A percentile compares a stretch with the other conserved stretches of the same genome.
Evolutionary conservation across 495 filamentous ascomycete genomes (phyloP).

Genomic region (Evansstolkia leycettana): DNA sequence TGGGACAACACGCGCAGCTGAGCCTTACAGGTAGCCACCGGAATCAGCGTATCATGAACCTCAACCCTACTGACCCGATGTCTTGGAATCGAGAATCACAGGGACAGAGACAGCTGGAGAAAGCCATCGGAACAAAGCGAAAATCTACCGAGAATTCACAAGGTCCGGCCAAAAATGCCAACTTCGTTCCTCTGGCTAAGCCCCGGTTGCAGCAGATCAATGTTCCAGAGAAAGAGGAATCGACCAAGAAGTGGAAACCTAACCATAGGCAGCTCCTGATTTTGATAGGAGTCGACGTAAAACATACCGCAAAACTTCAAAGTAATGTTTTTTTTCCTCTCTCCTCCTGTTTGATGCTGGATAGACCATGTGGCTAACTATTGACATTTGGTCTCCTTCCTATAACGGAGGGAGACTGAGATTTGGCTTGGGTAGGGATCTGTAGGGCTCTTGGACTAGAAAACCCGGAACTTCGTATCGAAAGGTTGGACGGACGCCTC

Average conservation of each 20-base stretch:
- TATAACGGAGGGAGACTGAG: not conserved
- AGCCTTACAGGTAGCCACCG: no score
- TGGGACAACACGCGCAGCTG: no score
- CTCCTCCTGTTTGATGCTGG: not conserved
- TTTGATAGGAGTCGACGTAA: conserved; percentile 1
- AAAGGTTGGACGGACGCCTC: conserved; percentile 5
- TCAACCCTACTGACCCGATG: no score
- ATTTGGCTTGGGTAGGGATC: conserved; percentile 7
- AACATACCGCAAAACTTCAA: conserved; percentile 5
- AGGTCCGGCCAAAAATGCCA: conserved; percentile 6
- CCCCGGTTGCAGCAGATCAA: conserved; percentile 7
- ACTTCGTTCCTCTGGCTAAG: conserved; percentile 12
- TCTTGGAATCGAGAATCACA: no score
- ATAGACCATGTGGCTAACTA: not conserved
- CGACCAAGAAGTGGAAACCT: no score
- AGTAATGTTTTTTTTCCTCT: conserved; percentile 7
- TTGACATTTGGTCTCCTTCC: not conserved
- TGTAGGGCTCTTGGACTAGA: conserved; percentile 14
- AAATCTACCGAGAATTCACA: no score
- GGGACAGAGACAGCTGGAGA: not conserved
- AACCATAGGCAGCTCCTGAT: not conserved
- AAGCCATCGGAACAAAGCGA: not conserved
- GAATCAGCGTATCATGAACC: no score
- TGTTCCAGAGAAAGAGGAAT: no score
- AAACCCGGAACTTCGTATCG: conserved; percentile 8